Conservation (phyloP, 352 stramenopile species). For the Globisporangium solare region DNA sequence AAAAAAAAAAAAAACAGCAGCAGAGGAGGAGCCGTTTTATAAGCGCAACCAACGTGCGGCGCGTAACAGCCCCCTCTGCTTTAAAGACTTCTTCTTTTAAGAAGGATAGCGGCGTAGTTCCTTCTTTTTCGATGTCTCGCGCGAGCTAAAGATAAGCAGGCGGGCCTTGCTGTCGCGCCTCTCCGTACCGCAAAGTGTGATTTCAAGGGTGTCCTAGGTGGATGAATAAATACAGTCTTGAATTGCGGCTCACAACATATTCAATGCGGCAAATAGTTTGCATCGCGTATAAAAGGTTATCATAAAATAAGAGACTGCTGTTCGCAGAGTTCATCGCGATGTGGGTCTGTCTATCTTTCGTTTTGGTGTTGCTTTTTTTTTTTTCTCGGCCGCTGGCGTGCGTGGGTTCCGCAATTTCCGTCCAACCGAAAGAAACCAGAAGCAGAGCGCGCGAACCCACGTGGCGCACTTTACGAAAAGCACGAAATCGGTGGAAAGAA, state of each 20-base stretch:
- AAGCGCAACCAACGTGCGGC: background rate
- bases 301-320: background rate
- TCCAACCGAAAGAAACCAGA: background rate
- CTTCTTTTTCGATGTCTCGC: background rate
- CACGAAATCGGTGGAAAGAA: too few relatives aligned
- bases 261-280: too few relatives aligned
- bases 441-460: background rate
- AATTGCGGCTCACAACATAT: too few relatives aligned
- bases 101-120: background rate
- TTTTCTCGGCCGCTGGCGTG: conserved; percentile 3
- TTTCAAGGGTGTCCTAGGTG: too few relatives aligned
- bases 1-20: background rate
- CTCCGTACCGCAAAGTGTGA: too few relatives aligned
- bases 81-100: conserved; percentile 1
- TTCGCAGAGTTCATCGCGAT: too few relatives aligned
- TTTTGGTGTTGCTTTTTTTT: background rate
- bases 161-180: too few relatives aligned
- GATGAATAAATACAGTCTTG: too few relatives aligned
- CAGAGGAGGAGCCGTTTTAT: background rate
- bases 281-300: too few relatives aligned
- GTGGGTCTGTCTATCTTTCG: background rate
- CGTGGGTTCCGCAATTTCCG: conserved; percentile 4
- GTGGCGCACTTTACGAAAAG: too few relatives aligned
- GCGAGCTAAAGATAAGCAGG: too few relatives aligned
- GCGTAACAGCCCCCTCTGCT: background rate